Evolutionary conservation across 495 filamentous ascomycete genomes (phyloP), one percentile per base, ranked within the genome.

Genomic region (Annulohypoxylon moriforme): DNA sequence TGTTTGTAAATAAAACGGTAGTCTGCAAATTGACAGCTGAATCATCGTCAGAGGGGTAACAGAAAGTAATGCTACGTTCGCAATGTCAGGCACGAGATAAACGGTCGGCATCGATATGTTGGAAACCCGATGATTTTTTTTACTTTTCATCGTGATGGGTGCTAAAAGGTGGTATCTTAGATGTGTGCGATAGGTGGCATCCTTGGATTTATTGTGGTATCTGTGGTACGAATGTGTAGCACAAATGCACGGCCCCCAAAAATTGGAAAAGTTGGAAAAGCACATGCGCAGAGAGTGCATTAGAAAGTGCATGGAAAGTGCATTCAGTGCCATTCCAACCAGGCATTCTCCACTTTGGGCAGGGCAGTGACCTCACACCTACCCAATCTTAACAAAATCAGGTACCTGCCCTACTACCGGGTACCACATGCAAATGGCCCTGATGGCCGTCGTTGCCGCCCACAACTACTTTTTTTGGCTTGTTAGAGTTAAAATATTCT

Each of bases 351-450:
- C 70, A 73, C 70, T 61, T 73, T 68, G 65, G 65, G 65, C 60
- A 66, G 66, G 47, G 56, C 52, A 66, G 65, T 73, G 70, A 73
- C 65, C 65, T 73, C 70, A 73, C 70, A 60, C 31, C 52, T 69
- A 73, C 70, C 65, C 70, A 73, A 73, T 73, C 56, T 27, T 61
- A 18, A 27, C 44, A 58, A 49, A 73, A 42, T 57, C 60, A 73
- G 60, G 69, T 72, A 73, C 68, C 56, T 71, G 65, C 60, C 69
- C 59, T 72, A 63, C 33, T 20, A 47, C 64, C 46, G 62, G 69
- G 60, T 44, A 64, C 69, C 63, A 53, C 64, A 64, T 67, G 59
- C 58, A 46, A 53, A n/a, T n/a, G n/a, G n/a, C n/a, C n/a, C n/a
- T n/a, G n/a, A 64, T 60, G 36, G 42, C 55, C 44, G n/a, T 44